These are phyloP conservation scores for Suillus ampliporus DNA, from an alignment of 768 basidiomycete genomes.

Conservation along the genomic window DNA sequence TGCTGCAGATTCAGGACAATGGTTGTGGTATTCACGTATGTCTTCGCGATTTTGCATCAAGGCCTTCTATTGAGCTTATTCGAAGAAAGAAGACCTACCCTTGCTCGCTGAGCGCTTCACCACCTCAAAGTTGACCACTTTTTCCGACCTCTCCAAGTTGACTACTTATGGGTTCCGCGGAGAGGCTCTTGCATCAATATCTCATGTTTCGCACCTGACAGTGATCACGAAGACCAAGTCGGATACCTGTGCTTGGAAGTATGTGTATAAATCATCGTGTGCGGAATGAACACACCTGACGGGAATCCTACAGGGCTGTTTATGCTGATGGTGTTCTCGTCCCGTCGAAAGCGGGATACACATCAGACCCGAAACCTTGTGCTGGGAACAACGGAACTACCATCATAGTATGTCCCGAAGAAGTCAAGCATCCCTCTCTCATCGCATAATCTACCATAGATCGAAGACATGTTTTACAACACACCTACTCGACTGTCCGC, in stretches of 20 bases:
- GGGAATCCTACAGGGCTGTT: conserved; percentile 58
- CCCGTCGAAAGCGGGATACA: conserved; percentile 71
- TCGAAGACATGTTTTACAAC: conserved; percentile 96
- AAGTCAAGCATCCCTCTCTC: neutral
- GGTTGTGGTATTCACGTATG: conserved; percentile 91
- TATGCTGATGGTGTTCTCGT: conserved; percentile 82
- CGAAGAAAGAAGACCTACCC: conserved; percentile 83
- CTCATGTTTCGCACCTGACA: conserved; percentile 88
- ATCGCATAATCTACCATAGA: conserved; percentile 52
- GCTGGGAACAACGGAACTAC: conserved; percentile 96
- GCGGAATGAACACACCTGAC: conserved; percentile 2
- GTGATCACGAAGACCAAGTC: conserved; percentile 88
- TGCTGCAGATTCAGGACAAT: conserved; percentile 96
- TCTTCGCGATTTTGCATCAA: conserved; percentile 14
- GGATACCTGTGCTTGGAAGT: conserved; percentile 94
- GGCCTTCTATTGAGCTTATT: neutral
- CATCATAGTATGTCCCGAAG: conserved; percentile 64
- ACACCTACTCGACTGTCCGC: conserved; percentile 87
- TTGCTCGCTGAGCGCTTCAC: conserved; percentile 95
- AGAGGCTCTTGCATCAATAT: conserved; percentile 95
- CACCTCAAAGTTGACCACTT: conserved; percentile 89
- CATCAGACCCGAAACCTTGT: conserved; percentile 81
- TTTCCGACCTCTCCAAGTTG: conserved; percentile 84
- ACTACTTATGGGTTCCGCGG: conserved; percentile 96
- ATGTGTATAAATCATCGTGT: conserved; percentile 37